Base-by-base conservation (phyloP, 441 rosid species). In the Flueggea neowawraea region DNA sequence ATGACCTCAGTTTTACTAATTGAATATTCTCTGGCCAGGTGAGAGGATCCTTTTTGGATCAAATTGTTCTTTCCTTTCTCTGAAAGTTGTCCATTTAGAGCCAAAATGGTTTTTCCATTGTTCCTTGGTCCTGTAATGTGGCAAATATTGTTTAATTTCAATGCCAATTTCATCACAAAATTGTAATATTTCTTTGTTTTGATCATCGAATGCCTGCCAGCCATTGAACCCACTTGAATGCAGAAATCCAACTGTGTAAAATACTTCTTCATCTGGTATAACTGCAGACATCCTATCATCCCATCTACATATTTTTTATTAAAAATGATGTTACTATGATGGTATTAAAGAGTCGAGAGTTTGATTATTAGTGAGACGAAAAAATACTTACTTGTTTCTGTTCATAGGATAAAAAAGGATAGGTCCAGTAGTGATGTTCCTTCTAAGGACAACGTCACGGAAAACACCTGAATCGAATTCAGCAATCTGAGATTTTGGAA, bases 11-110 rank as follows among this genome's bases (percentile, higher is more conserved):
- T n/a, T n/a, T n/a, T n/a, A n/a, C n/a, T n/a, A n/a, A n/a, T 71
- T 77, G 74, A 94, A 91, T 71, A 94, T 91, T 58, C 66, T 77
- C 59, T 94, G 99, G 63, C 99, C 99, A 0, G 99, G 97, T 45
- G 99, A 84, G 16, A 89, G 60, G 31, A 91, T 56, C 83, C 61
- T 81, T 73, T 83, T 84, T 4, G 96, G 99, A 77, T 94, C 99
- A 82, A 85, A 91, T 59, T n/a, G 70, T 4, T 54, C 16, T 80
- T 95, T 95, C 17, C 76, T 80, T 41, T 63, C 68, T 16, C n/a
- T 55, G 56, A 91, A 89, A 52, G 60, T 72, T 17, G 6, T 50
- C 99, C 99, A 95, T 74, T 89, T 91, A 13, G 87, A 61, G 22
- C 96, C 92, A 60, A 91, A 91, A 75, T 91, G 97, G n/a, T 72